Evolutionary conservation across 352 stramenopile genomes (phyloP).

Genomic region (Elongisporangium senticosum): DNA sequence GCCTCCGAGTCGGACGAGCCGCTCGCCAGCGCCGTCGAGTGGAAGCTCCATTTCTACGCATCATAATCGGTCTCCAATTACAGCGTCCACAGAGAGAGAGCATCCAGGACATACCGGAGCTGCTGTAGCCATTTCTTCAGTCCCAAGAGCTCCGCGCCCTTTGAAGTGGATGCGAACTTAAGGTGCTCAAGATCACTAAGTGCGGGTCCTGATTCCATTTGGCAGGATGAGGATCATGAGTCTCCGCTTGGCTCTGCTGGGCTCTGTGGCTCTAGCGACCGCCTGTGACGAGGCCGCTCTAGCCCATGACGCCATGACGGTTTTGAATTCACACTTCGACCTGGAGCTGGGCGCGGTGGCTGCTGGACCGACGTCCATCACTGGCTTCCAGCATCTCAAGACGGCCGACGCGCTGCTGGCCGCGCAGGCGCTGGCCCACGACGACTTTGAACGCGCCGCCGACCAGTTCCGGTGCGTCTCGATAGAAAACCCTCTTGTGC

Average conservation of each 20-base stretch:
- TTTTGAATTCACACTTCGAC: conserved; percentile 51
- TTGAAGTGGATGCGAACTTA: background rate
- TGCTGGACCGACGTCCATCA: conserved; percentile 31
- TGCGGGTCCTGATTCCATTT: background rate
- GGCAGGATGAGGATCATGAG: background rate
- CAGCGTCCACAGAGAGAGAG: no score
- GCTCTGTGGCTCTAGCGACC: conserved; percentile 1
- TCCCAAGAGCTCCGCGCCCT: background rate
- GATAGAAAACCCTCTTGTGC: background rate
- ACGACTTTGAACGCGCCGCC: conserved; percentile 59
- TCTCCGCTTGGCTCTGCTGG: background rate
- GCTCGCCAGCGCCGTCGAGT: conserved; percentile 37
- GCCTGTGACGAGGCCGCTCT: conserved; percentile 47
- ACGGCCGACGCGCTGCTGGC: conserved; percentile 68
- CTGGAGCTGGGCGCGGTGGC: conserved; percentile 64
- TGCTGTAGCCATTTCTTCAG: background rate
- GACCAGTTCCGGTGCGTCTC: conserved; percentile 47
- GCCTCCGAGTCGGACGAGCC: conserved; percentile 29
- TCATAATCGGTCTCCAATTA: background rate
- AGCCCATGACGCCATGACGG: conserved; percentile 27
- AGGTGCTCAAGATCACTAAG: background rate
- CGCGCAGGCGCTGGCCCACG: conserved; percentile 71
- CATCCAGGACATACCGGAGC: background rate
- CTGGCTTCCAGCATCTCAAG: conserved; percentile 84
- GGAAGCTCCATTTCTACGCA: conserved; percentile 34